Conservation (phyloP, 306 rosid genomes). For the Heteromeles arbutifolia region DNA sequence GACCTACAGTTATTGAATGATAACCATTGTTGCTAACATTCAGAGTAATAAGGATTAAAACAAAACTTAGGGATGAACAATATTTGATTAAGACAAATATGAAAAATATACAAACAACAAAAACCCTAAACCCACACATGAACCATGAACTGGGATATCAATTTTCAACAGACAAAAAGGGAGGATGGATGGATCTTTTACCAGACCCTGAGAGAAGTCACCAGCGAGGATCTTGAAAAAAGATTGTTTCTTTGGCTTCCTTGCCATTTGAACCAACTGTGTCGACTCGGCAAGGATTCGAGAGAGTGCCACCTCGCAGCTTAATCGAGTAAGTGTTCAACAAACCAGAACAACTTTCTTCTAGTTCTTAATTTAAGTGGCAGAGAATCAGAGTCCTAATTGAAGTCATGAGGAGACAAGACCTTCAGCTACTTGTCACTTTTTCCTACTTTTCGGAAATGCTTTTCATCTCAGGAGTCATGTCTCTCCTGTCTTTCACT, state of each 20-base stretch:
- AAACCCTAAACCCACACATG: neutral
- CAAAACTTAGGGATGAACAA: neutral
- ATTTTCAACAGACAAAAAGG: neutral
- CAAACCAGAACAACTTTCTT: neutral
- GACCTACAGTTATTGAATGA: neutral
- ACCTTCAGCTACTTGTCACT: neutral
- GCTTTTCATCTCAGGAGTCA: too few species aligned
- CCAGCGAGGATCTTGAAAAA: conserved; percentile 1
- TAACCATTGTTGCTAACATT: neutral
- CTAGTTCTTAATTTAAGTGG: neutral
- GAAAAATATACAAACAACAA: neutral
- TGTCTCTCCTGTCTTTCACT: too few species aligned
- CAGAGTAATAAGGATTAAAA: neutral
- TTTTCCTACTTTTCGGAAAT: neutral
- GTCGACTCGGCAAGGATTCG: neutral
- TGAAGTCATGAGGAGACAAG: neutral
- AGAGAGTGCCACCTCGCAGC: neutral
- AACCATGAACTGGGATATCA: neutral
- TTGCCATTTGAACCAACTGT: neutral
- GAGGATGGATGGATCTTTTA: neutral
- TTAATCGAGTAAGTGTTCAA: neutral
- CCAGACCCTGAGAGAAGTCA: conserved; percentile 6
- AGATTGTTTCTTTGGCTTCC: neutral
- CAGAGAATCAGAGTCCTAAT: too few species aligned
- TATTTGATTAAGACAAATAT: neutral